Evolutionary conservation across 768 basidiomycete genomes (phyloP), one percentile per base, ranked within the genome.

Genomic region (Daedalea quercina): DNA sequence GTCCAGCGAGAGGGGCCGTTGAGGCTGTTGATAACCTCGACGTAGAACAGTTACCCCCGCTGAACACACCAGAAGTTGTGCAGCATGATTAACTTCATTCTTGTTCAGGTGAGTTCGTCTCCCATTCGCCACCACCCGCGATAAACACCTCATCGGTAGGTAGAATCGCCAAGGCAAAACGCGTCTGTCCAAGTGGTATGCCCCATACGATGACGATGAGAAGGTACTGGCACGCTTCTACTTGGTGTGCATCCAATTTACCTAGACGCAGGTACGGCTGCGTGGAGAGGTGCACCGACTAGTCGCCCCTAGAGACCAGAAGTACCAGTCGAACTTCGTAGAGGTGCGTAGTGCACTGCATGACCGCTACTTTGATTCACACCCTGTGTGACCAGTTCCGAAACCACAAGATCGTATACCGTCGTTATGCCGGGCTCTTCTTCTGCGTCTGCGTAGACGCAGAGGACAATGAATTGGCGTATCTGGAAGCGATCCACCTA

Each of bases 81-180:
- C 40, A 37, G 20, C 51, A 97, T 98, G 94, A 96, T 97, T 71
- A 84, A 91, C 59, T 98, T 98, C 71, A 96, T 98, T 67, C 81
- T 98, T 48, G 94, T 98, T 15, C 94, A 97, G 80, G 94, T 88
- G 37, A 67, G 74, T 50, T 3, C 12, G 25, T 6, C n/a, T 12
- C 23, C 12, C 12, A 26, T 8, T 17, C 0, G 45, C 28, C 26
- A 49, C 22, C 43, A 26, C 19, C 3, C 25, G 41, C n/a, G 26
- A 31, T 17, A 26, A 43, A 31, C 20, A 34, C 19, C 43, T 57
- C 13, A 53, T 28, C 8, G 1, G 7, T 42, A 55, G n/a, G n/a
- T 60, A 98, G 94, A 98, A 98, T 67, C 84, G 95, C 37, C 96
- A 99, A 73, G 96, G 96, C 17, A 99, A 99, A 74, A 98, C 95